Percentiles rank a stretch among this genome's conserved stretches.
These are phyloP conservation scores for Debaryomycetaceae sp. DNA, from an alignment of 1,139 yeast genomes.

Conservation along the genomic window DNA sequence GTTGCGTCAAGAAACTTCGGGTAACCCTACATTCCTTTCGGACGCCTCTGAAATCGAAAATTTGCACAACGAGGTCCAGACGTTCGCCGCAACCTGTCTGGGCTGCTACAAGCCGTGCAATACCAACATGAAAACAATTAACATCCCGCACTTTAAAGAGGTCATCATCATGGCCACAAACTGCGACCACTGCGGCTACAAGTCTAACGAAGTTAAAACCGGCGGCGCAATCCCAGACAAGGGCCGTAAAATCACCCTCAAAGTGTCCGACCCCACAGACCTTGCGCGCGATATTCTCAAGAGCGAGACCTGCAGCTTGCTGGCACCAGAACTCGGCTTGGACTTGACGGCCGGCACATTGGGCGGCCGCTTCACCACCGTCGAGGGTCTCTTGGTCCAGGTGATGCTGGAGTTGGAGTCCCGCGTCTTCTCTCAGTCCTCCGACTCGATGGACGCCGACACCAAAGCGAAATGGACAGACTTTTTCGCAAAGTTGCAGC, in stretches of 20 bases:
- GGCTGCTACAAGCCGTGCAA: conserved; percentile 73
- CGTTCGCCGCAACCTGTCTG: conserved; percentile 87
- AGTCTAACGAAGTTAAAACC: conserved; percentile 95
- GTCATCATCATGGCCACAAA: conserved; percentile 94
- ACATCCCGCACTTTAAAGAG: conserved; percentile 96
- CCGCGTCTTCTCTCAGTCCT: conserved; percentile 75
- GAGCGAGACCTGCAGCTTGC: conserved; percentile 84
- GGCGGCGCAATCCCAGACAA: conserved; percentile 92
- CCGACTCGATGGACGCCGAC: conserved; percentile 82
- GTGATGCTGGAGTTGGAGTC: conserved; percentile 82
- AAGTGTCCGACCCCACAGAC: conserved; percentile 86
- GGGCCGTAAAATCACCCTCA: conserved; percentile 67
- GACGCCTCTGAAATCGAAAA: conserved; percentile 78
- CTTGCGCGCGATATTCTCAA: conserved; percentile 89
- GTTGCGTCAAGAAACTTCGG: conserved; percentile 13
- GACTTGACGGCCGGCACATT: conserved; percentile 95
- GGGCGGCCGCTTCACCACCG: conserved; percentile 95
- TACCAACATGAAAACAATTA: conserved; percentile 94
- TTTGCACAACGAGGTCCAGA: conserved; percentile 79
- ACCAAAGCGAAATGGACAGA: conserved; percentile 71
- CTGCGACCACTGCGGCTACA: conserved; percentile 90
- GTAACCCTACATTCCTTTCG: conserved; percentile 50
- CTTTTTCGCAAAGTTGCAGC: conserved; percentile 65
- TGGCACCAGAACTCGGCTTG: conserved; percentile 76
- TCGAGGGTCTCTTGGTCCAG: conserved; percentile 85